These are phyloP conservation scores for Solioccasus polychromus DNA, from an alignment of 768 basidiomycete genomes.

Conservation along the genomic window DNA sequence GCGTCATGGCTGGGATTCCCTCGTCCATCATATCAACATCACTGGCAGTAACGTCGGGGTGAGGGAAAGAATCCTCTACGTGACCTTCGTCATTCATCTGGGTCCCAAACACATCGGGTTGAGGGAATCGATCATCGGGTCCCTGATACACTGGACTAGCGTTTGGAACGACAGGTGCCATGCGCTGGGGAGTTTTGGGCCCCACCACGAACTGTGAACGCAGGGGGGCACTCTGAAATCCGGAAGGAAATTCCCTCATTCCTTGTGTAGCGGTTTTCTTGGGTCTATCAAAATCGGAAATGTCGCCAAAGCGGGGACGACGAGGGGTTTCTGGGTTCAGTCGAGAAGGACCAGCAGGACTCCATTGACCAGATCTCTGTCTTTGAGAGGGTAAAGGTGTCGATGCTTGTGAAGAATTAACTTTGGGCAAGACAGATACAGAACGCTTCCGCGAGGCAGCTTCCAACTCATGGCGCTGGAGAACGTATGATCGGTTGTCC, in stretches of 20 bases:
- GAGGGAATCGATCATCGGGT: slow-evolving; percentile 6
- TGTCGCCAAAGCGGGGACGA: slow-evolving; percentile 33
- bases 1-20: slow-evolving; percentile 5
- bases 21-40: slow-evolving; percentile 38
- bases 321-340: slow-evolving; percentile 37
- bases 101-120: slow-evolving; percentile 21
- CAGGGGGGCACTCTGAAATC: slow-evolving; percentile 22
- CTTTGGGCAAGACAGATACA: slow-evolving; percentile 44
- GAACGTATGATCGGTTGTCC: slow-evolving; percentile 12
- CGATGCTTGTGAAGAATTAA: slow-evolving; percentile 41
- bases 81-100: slow-evolving; percentile 11
- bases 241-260: slow-evolving; percentile 22
- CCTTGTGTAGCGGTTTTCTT: slow-evolving; percentile 14
- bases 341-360: slow-evolving; percentile 27
- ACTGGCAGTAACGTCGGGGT: slow-evolving; percentile 21
- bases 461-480: slow-evolving; percentile 68
- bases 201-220: slow-evolving; percentile 16
- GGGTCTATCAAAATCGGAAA: slow-evolving; percentile 22
- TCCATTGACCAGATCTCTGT: slow-evolving; percentile 33
- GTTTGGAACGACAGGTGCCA: slow-evolving; percentile 19
- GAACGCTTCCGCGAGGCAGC: slow-evolving; percentile 50
- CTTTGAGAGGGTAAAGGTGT: slow-evolving; percentile 39
- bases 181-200: slow-evolving; percentile 12
- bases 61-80: slow-evolving; percentile 13
- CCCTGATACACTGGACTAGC: slow-evolving; percentile 21